These are phyloP conservation scores for Aspergillus haitiensis DNA, from an alignment of 495 filamentous ascomycete species.

Conservation along the genomic window DNA sequence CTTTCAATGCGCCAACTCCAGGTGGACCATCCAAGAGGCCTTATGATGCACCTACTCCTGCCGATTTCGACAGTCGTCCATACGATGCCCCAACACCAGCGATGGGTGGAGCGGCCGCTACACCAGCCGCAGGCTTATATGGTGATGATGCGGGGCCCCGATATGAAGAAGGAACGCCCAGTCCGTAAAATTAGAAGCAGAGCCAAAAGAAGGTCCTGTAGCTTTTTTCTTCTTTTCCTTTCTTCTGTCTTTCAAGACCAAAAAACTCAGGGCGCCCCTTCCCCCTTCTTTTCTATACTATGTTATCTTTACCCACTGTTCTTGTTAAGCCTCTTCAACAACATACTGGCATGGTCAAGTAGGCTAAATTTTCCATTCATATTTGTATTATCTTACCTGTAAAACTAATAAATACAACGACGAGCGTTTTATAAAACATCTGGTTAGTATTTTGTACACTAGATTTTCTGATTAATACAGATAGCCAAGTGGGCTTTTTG, in stretches of 20 bases:
- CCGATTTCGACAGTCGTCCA: constrained; percentile 57
- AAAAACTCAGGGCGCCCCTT: not conserved
- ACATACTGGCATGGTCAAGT: constrained; percentile 16
- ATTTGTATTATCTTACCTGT: constrained; percentile 14
- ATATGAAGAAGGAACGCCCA: constrained; percentile 56
- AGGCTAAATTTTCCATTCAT: not conserved
- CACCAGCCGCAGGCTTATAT: constrained; percentile 66
- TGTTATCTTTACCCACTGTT: not conserved
- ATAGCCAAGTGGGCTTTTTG: not conserved
- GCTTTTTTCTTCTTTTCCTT: no score
- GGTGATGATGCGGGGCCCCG: constrained; percentile 57
- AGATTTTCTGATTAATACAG: not conserved
- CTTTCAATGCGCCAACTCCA: constrained; percentile 62
- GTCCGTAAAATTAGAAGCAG: constrained; percentile 34
- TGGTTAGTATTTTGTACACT: not conserved
- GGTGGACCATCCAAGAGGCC: constrained; percentile 40
- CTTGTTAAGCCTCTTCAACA: constrained; percentile 8
- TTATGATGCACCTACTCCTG: constrained; percentile 61
- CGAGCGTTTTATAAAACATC: not conserved
- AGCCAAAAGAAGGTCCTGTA: not conserved
- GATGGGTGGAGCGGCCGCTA: constrained; percentile 66
- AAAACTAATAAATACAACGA: not conserved
- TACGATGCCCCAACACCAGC: constrained; percentile 79
- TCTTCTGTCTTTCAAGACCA: not conserved
- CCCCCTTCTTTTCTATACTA: not conserved